Evolutionary conservation across 257 asterid species (phyloP).

Genomic region (Phtheirospermum japonicum): DNA sequence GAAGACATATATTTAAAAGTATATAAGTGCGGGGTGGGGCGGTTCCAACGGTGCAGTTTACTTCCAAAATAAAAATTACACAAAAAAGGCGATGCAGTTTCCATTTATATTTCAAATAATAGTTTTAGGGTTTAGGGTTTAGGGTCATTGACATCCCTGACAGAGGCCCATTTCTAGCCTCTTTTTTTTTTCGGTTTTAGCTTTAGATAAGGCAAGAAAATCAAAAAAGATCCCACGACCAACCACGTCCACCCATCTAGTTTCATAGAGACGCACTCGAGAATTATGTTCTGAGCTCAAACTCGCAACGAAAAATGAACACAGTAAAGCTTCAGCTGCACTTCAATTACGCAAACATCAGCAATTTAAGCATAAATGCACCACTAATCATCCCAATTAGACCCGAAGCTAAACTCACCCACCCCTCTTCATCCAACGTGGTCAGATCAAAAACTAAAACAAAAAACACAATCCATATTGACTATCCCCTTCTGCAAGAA

Average conservation of each 20-base stretch:
- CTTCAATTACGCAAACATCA: slow-evolving; percentile 29
- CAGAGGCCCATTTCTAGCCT: too few relatives aligned
- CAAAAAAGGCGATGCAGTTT: too few relatives aligned
- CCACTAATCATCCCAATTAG: slow-evolving; percentile 30
- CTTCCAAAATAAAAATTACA: too few relatives aligned
- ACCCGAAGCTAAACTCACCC: neutral
- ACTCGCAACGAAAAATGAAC: slow-evolving; percentile 33
- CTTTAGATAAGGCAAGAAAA: slow-evolving; percentile 36
- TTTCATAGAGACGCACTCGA: slow-evolving; percentile 11
- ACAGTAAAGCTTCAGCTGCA: slow-evolving; percentile 40
- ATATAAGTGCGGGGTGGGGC: too few relatives aligned
- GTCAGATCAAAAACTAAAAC: slow-evolving; percentile 21
- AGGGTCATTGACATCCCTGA: too few relatives aligned
- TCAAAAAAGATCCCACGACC: neutral
- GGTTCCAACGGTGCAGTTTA: too few relatives aligned
- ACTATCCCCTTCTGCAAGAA: slow-evolving; percentile 7
- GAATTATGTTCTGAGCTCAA: slow-evolving; percentile 21
- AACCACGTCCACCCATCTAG: slow-evolving; percentile 34
- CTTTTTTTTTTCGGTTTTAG: too few relatives aligned
- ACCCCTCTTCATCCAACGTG: slow-evolving; percentile 5
- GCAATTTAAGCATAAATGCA: slow-evolving; percentile 4
- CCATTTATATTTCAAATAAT: too few relatives aligned
- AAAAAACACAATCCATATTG: slow-evolving; percentile 12
- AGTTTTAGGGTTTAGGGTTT: too few relatives aligned
- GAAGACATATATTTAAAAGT: too few relatives aligned